Base-by-base conservation (phyloP, 768 basidiomycete genomes). In the Russula lepida region DNA sequence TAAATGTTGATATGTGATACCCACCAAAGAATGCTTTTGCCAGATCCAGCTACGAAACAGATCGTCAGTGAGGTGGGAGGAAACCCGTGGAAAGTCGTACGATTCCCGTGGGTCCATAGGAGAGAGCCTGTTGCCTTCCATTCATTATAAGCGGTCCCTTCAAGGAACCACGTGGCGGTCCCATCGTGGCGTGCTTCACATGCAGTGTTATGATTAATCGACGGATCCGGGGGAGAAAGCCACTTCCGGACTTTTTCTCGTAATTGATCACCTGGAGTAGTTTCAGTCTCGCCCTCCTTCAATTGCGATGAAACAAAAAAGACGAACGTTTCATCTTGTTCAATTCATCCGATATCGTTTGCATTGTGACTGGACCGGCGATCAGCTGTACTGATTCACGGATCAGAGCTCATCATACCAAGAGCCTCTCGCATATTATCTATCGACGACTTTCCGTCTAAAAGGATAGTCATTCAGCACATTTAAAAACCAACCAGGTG, bases 81-180 rank as follows among this genome's bases (percentile, higher is more conserved):
- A 11, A 23, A 12, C 9, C 19, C 0, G 27, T 2, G 13, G 33
- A 15, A 39, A n/a, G 8, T 15, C 23, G 4, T 49, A 57, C 56
- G 56, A n/a, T 57, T 57, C 25, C 56, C 56, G 23, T 49, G 48
- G 1, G n/a, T 28, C 56, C 56, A 49, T 13, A 39, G 56, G 55
- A 11, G n/a, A 39, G 4, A 50, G 35, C 56, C 47, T 30, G 13
- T 41, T 30, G 35, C 4, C 32, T 33, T 33, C 32, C 32, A 33
- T 33, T 33, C 32, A 33, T 33, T 33, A 11, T 33, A 33, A n/a
- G 11, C 21, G 30, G n/a, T n/a, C n/a, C n/a, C n/a, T n/a, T n/a
- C n/a, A n/a, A n/a, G n/a, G n/a, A n/a, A n/a, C n/a, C n/a, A n/a
- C n/a, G n/a, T n/a, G n/a, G n/a, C n/a, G n/a, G n/a, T n/a, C n/a